Percentiles rank a stretch among this genome's conserved stretches.
phyloP scores from a whole-genome alignment of 1,284 basidiomycete species.

The Prillingera fragicola region DNA sequence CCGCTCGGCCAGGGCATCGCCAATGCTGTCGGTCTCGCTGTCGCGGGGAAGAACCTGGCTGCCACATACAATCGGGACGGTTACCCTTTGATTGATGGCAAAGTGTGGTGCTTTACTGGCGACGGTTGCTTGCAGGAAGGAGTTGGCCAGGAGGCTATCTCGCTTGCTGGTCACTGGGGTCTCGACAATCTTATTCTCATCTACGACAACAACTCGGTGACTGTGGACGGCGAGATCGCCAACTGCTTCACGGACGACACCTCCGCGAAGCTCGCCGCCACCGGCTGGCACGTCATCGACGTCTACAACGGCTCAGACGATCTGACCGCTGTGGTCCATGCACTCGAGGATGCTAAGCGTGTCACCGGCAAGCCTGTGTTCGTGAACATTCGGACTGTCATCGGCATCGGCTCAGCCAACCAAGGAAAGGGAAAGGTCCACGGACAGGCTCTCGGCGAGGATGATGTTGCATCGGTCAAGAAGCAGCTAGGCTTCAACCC shows the following conservation, averaged over 20 bases:
- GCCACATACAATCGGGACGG: constrained; percentile 23
- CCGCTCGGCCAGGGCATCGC: constrained; percentile 85
- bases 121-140: constrained; percentile 40
- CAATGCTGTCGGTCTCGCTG: constrained; percentile 78
- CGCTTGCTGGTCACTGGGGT: constrained; percentile 29
- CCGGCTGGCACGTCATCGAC: constrained; percentile 30
- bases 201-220: constrained; percentile 33
- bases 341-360: constrained; percentile 37
- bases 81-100: constrained; percentile 17
- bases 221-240: constrained; percentile 31
- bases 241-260: constrained; percentile 33
- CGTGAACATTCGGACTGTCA: constrained; percentile 23
- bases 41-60: constrained; percentile 52
- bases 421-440: constrained; percentile 18
- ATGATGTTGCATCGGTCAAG: constrained; percentile 24
- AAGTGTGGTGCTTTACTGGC: constrained; percentile 34
- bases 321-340: constrained; percentile 21
- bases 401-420: constrained; percentile 21
- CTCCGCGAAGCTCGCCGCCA: constrained; percentile 21
- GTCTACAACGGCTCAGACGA: constrained; percentile 21
- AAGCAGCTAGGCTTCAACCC: constrained; percentile 18
- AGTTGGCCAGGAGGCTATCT: constrained; percentile 31
- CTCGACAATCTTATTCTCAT: constrained; percentile 34
- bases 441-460: constrained; percentile 23
- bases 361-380: constrained; percentile 22